Evolutionary conservation across 2,329 filamentous ascomycete species (phyloP), one percentile per base, ranked within the genome.

Genomic region (Thelonectria blattea): DNA sequence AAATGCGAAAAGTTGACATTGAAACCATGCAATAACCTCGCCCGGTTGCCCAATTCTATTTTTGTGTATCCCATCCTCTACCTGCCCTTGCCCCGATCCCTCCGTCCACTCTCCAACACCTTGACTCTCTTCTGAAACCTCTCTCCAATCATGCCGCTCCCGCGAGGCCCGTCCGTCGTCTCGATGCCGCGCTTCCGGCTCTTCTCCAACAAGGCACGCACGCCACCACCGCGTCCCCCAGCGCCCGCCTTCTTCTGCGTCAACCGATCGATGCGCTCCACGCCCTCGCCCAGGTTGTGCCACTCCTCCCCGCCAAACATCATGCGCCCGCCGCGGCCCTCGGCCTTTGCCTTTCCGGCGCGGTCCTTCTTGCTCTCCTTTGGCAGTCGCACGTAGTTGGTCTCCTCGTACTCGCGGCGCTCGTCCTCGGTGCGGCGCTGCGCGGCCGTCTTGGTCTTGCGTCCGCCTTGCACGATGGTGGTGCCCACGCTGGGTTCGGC

Each of bases 401-500:
- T 85, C 79, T 99, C 95, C 80, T 99, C 95, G 78, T 97, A 99
- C 49, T 91, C 86, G 60, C 85, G 85, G 56, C 91, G 83, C 78
- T 97, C 93, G 1, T 85, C 85, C 75, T 98, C 93, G 42, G 87
- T 86, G 64, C 87, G 87, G 57, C 91, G 86, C 73, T 97, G 90
- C 34, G 87, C 83, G 14, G 88, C 85, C 5, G 91, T 91, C 82
- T 93, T 95, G 71, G 88, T 87, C 74, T 87, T 87, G 64, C 94
- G 87, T 34, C 95, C 95, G 51, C 91, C 89, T 50, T 88, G 83
- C 5, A 89, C 82, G 68, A 97, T 96, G 17, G 91, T 97, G 58
- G 91, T 95, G 61, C 95, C 96, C 69, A 99, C 96, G 68, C 91
- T 96, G 56, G 94, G 93, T 74, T 96, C 86, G 1, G 93, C 91